phyloP scores from a whole-genome alignment of 2,329 filamentous ascomycete genomes.

The Colletotrichum gloeosporioides region DNA sequence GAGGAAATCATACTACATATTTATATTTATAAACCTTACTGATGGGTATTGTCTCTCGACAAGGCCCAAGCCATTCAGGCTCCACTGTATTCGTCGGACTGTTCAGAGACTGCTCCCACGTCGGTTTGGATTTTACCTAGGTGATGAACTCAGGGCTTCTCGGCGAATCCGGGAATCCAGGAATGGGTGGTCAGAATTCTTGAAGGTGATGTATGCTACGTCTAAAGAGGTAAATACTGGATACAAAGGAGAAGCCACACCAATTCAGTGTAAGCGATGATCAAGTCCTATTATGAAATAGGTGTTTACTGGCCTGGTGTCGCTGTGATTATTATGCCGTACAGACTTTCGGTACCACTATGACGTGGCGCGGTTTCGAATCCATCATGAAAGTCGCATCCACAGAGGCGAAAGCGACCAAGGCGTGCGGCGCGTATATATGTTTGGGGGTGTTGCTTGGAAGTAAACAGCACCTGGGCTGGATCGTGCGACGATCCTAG shows the following conservation, averaged over 20 bases:
- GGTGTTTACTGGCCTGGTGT: background rate
- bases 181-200: background rate
- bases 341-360: background rate
- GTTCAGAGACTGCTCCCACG: background rate
- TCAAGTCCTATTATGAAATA: background rate
- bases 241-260: background rate
- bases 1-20: background rate
- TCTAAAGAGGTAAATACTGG: background rate
- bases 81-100: background rate
- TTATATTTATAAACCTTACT: background rate
- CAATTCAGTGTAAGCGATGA: background rate
- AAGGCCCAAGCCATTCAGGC: background rate
- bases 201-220: background rate
- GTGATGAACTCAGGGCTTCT: background rate
- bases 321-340: background rate
- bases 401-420: background rate
- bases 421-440: background rate
- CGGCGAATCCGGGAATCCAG: background rate
- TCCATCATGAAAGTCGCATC: background rate
- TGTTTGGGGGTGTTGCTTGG: background rate
- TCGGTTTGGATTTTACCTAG: background rate
- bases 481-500: background rate
- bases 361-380: background rate
- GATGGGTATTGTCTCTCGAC: background rate
- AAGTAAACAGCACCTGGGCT: background rate